A percentile compares a stretch with the other conserved stretches of the same genome.
Evolutionary conservation across 768 basidiomycete species (phyloP).

Genomic region (Russula dissimulans): DNA sequence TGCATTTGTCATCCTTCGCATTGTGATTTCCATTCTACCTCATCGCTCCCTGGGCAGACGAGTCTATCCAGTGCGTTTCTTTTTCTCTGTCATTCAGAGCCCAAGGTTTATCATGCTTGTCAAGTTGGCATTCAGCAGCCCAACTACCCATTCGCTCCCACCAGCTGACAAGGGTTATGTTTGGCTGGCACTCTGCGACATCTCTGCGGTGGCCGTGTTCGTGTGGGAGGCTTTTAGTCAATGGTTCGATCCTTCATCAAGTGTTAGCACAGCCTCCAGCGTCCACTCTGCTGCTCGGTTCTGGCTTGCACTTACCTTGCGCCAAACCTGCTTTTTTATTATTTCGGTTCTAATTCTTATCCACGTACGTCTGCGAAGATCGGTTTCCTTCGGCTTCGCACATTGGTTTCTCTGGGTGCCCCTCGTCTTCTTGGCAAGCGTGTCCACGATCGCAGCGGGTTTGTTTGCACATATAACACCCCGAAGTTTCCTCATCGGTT

Average conservation of each 20-base stretch:
- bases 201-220: slow-evolving; percentile 52
- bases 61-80: slow-evolving; percentile 54
- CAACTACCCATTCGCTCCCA: slow-evolving; percentile 57
- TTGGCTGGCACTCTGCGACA: slow-evolving; percentile 62
- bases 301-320: slow-evolving; percentile 60
- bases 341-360: slow-evolving; percentile 52
- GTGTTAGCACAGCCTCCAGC: slow-evolving; percentile 32
- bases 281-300: slow-evolving; percentile 48
- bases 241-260: slow-evolving; percentile 32
- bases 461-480: slow-evolving; percentile 47
- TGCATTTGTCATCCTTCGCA: slow-evolving; percentile 66
- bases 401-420: slow-evolving; percentile 74
- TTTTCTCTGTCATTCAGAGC: not conserved
- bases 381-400: slow-evolving; percentile 57
- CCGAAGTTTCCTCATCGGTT: slow-evolving; percentile 48
- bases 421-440: slow-evolving; percentile 41
- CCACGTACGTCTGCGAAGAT: slow-evolving; percentile 60
- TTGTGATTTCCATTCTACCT: slow-evolving; percentile 65
- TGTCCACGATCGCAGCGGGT: slow-evolving; percentile 51
- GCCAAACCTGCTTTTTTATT: slow-evolving; percentile 61
- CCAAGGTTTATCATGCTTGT: not conserved
- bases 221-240: slow-evolving; percentile 57
- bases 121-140: slow-evolving; percentile 69
- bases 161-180: slow-evolving; percentile 61
- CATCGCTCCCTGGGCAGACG: slow-evolving; percentile 65